These are phyloP conservation scores for Hypericum perforatum DNA, from an alignment of 345 rosid species.

Conservation along the genomic window DNA sequence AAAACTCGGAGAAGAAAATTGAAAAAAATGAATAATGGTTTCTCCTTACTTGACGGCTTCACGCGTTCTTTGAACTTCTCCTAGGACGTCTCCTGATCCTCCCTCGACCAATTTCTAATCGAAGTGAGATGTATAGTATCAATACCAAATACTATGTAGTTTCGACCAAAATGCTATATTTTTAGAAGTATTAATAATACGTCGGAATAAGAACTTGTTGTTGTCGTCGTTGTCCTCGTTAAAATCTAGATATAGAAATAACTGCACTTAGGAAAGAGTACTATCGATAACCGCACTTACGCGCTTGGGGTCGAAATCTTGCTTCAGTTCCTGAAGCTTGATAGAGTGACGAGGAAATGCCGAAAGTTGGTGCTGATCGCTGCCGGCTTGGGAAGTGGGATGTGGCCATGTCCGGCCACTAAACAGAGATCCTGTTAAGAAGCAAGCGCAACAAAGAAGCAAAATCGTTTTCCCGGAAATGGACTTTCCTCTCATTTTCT, in stretches of 20 bases:
- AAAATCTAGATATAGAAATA: not conserved
- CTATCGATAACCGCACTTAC: no score
- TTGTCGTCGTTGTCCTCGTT: not conserved
- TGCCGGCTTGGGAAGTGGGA: conserved; percentile 12
- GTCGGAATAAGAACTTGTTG: not conserved
- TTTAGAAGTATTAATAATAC: not conserved
- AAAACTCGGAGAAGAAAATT: not conserved
- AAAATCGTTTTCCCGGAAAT: conserved; percentile 54
- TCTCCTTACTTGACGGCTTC: conserved; percentile 49
- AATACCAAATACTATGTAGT: no score
- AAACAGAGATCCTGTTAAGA: conserved; percentile 66
- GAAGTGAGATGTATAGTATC: not conserved
- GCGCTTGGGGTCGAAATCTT: conserved; percentile 59
- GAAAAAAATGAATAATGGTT: not conserved
- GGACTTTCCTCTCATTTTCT: conserved; percentile 61
- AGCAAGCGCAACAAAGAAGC: conserved; percentile 52
- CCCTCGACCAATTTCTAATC: conserved; percentile 51
- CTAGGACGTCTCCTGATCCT: conserved; percentile 44
- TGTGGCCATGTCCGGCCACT: conserved; percentile 32
- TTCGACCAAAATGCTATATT: not conserved
- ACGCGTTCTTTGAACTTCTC: conserved; percentile 61
- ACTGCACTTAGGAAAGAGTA: no score
- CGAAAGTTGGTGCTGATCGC: conserved; percentile 15
- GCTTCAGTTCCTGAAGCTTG: conserved; percentile 13
- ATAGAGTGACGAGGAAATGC: conserved; percentile 18